Evolutionary conservation across 306 rosid genomes (phyloP), one percentile per base, ranked within the genome.

Genomic region (Ziziphus jujuba): DNA sequence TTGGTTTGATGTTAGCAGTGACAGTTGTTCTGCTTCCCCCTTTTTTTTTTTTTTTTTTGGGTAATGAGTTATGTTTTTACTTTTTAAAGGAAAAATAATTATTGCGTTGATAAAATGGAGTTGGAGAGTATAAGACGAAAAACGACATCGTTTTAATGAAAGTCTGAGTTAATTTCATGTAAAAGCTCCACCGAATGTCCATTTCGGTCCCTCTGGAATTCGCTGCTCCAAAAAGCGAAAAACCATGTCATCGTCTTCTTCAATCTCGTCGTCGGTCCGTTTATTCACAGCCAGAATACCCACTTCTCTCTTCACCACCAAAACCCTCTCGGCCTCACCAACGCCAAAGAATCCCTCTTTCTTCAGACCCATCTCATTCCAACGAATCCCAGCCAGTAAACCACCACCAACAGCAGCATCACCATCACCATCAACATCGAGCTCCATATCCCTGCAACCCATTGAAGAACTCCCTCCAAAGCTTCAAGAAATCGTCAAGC

Each of bases 391-490:
- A 73, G 81, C 83, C 36, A 68, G 49, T 59, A 53, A 59, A 16
- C 38, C 78, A 14, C 45, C 68, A 28, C 28, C 49, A 9, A 11
- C 40, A 2, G 5, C 28, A 31, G 11, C 78, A 3, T 59, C 62
- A 5, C 34, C 82, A 1, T 31, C 81, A 0, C 9, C 77, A 0
- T 14, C 81, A 14, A 57, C 85, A 12, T 55, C 87, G 2, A 51
- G 79, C 70, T 69, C 85, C 1, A 50, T 79, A 33, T 72, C 91
- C 11, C 85, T 83, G 44, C 95, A 88, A 67, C 82, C 99, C 60
- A 16, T 82, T n/a, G 92, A 86, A 67, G 96, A 88, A n/a, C 96
- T 95, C 19, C 97, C 99, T 54, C 90, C 99, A 0, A 95, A 88
- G 89, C 99, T 90, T 63, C 97, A 79, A 65, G 96, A 90, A 68